A percentile compares a stretch with the other conserved stretches of the same genome.
These are phyloP conservation scores for Exophiala oligosperma DNA, from an alignment of 2,329 filamentous ascomycete species.

Conservation along the genomic window DNA sequence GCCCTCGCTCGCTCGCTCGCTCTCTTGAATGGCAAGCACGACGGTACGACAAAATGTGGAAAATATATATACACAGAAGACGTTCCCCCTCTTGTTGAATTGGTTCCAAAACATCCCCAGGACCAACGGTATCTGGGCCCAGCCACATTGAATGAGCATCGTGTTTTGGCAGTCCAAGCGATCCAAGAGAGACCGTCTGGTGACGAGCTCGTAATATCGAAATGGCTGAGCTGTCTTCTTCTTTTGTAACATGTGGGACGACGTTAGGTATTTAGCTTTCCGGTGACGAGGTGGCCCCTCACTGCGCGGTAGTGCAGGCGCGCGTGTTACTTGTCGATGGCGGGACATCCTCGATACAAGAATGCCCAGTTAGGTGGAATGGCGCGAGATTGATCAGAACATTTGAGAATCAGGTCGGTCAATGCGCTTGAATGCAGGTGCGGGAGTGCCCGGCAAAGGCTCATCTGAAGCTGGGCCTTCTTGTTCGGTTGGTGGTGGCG, in stretches of 20 bases:
- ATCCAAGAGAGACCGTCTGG: too few relatives aligned
- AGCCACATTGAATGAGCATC: too few relatives aligned
- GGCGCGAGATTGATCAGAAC: background rate
- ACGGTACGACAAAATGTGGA: background rate
- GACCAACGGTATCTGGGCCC: too few relatives aligned
- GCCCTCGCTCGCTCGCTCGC: background rate
- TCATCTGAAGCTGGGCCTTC: constrained; percentile 18
- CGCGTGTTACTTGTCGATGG: background rate
- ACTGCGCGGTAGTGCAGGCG: too few relatives aligned
- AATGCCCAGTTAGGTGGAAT: background rate
- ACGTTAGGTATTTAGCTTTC: too few relatives aligned
- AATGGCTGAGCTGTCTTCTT: too few relatives aligned
- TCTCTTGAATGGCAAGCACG: background rate
- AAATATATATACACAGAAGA: background rate
- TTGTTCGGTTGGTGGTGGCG: constrained; percentile 28
- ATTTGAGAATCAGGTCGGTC: constrained; percentile 10
- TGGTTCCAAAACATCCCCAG: background rate
- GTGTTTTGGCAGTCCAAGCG: too few relatives aligned
- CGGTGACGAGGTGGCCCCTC: too few relatives aligned
- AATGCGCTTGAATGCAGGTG: constrained; percentile 28
- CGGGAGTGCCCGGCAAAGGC: constrained; percentile 24
- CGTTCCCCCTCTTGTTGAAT: background rate
- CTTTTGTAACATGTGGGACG: too few relatives aligned
- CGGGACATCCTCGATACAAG: background rate
- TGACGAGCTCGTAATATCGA: too few relatives aligned